Conservation (phyloP, 106 monocot species). For the Dactylorhiza incarnata region DNA sequence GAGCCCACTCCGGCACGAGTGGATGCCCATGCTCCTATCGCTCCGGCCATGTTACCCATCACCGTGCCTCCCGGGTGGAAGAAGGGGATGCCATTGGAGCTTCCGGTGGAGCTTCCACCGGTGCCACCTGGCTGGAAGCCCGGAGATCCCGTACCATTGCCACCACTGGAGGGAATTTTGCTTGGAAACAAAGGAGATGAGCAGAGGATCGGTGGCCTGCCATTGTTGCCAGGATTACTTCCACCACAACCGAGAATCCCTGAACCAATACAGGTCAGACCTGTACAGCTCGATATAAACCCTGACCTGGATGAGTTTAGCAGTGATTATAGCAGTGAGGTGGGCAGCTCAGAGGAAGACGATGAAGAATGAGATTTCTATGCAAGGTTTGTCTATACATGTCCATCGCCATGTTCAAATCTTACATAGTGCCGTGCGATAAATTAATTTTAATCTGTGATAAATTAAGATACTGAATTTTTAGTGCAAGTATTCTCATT, state of each 20-base stretch:
- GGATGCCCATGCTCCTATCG: conserved; percentile 16
- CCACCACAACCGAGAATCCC: conserved; percentile 25
- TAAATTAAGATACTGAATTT: neutral
- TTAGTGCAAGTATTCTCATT: neutral
- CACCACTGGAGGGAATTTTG: conserved; percentile 36
- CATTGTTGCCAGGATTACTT: conserved; percentile 3
- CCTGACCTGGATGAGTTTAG: conserved; percentile 67
- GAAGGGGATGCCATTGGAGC: conserved; percentile 66
- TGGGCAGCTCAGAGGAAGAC: conserved; percentile 91
- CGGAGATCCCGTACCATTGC: conserved; percentile 70
- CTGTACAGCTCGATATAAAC: conserved; percentile 86
- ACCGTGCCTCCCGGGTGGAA: conserved; percentile 54
- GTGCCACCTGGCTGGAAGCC: conserved; percentile 95
- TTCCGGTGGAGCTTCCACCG: conserved; percentile 54
- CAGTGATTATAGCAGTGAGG: conserved; percentile 91
- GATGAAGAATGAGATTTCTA: conserved; percentile 64
- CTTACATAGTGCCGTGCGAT: neutral
- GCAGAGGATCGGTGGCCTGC: conserved; percentile 14
- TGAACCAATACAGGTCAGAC: conserved; percentile 68
- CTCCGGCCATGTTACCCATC: conserved; percentile 37
- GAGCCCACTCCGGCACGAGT: conserved; percentile 63
- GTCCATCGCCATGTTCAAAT: neutral
- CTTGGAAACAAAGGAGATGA: conserved; percentile 30
- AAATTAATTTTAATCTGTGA: neutral
- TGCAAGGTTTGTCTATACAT: neutral